phyloP scores from a whole-genome alignment of 495 filamentous ascomycete species.

The Neurospora sp. region DNA sequence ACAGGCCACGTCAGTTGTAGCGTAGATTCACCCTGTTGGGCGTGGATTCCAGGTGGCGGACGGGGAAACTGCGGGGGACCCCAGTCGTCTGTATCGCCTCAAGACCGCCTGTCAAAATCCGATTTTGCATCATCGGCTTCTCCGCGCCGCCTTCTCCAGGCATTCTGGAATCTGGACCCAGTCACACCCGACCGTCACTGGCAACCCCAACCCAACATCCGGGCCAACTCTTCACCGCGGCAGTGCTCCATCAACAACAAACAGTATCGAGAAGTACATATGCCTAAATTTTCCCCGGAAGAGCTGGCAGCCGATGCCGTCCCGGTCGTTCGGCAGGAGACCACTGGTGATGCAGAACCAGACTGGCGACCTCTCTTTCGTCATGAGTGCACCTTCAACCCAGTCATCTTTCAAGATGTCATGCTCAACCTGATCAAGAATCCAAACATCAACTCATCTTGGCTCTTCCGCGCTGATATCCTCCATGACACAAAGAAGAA shows the following conservation, averaged over 20 bases:
- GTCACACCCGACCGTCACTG: background rate
- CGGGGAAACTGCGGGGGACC: background rate
- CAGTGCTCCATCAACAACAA: background rate
- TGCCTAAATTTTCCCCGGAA: constrained; percentile 11
- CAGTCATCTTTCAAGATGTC: constrained; percentile 48
- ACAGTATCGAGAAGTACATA: background rate
- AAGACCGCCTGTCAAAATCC: background rate
- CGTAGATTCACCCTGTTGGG: background rate
- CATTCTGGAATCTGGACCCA: background rate
- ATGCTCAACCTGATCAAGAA: constrained; percentile 70
- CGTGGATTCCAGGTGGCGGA: background rate
- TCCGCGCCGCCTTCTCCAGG: background rate
- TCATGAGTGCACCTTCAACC: constrained; percentile 47
- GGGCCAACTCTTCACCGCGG: background rate
- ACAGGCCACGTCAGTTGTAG: background rate
- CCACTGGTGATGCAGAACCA: constrained; percentile 10
- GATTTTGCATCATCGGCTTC: background rate
- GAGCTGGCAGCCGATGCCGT: constrained; percentile 23
- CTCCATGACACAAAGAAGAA: constrained; percentile 35
- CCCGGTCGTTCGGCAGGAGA: constrained; percentile 12
- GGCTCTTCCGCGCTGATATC: constrained; percentile 82
- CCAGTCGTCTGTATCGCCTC: background rate
- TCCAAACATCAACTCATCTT: constrained; percentile 75
- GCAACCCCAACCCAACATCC: background rate
- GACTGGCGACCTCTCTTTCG: constrained; percentile 42